A percentile compares a stretch with the other conserved stretches of the same genome.
Conservation (phyloP, 345 rosid genomes). For the Camelina sativa region DNA sequence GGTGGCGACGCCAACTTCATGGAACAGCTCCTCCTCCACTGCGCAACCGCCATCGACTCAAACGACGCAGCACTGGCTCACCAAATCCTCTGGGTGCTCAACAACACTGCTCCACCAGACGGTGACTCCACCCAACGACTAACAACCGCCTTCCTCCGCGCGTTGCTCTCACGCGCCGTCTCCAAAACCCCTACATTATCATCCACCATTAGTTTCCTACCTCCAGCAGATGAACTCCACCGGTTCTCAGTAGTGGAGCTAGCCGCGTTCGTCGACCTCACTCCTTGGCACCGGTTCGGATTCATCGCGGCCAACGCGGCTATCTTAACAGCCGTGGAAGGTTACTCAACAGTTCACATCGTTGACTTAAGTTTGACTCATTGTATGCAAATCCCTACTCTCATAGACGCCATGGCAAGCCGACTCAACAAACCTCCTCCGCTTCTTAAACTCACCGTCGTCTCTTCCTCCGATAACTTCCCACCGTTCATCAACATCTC, state of each 20-base stretch:
- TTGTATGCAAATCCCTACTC: slow-evolving; percentile 99
- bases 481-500: slow-evolving; percentile 60
- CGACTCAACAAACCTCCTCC: slow-evolving; percentile 61
- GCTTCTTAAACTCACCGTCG: slow-evolving; percentile 75
- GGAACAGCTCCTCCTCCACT: slow-evolving; percentile 89
- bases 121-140: slow-evolving; percentile 86
- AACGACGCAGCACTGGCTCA: slow-evolving; percentile 81
- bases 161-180: slow-evolving; percentile 78
- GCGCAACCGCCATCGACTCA: slow-evolving; percentile 84
- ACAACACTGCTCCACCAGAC: slow-evolving; percentile 84
- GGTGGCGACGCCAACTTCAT: slow-evolving; percentile 70
- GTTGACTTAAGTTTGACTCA: slow-evolving; percentile 85
- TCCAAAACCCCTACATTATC: slow-evolving; percentile 62
- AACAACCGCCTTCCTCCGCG: slow-evolving; percentile 76
- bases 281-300: slow-evolving; percentile 96
- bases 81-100: slow-evolving; percentile 87
- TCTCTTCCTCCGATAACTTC: slow-evolving; percentile 57
- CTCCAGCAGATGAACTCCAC: slow-evolving; percentile 41
- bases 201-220: slow-evolving; percentile 46
- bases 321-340: slow-evolving; percentile 76
- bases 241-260: slow-evolving; percentile 83
- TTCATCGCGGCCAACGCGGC: slow-evolving; percentile 90
- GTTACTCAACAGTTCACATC: slow-evolving; percentile 73
- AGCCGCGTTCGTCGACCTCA: slow-evolving; percentile 83
- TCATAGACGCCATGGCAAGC: slow-evolving; percentile 73